These are phyloP conservation scores for Hagleromyces aurorensis DNA, from an alignment of 805 yeast species.

Conservation along the genomic window DNA sequence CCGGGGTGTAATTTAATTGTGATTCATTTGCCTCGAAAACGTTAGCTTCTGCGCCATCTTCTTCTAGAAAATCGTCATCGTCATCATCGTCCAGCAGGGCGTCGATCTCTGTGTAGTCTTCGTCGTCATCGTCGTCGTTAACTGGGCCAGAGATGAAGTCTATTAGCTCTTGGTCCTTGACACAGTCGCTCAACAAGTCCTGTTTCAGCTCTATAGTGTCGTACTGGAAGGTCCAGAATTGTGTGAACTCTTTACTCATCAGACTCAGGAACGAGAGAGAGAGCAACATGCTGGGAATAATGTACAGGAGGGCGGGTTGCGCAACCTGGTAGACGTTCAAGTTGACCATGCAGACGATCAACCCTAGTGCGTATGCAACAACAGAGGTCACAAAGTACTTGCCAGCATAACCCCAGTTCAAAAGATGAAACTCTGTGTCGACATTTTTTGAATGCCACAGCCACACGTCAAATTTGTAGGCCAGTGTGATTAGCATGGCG, in stretches of 20 bases:
- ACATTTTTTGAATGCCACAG: conserved; percentile 31
- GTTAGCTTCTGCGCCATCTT: conserved; percentile 6
- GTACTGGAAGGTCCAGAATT: conserved; percentile 35
- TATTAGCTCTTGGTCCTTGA: conserved; percentile 12
- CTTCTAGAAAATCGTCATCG: conserved; percentile 8
- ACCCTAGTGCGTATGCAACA: conserved; percentile 41
- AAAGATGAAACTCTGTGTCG: conserved; percentile 35
- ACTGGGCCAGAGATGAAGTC: conserved; percentile 1
- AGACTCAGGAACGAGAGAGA: conserved; percentile 32
- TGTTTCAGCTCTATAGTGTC: no score
- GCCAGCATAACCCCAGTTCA: conserved; percentile 30
- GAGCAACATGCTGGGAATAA: conserved; percentile 42
- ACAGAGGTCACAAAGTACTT: conserved; percentile 42
- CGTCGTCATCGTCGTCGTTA: conserved; percentile 10
- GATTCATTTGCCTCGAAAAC: conserved; percentile 1
- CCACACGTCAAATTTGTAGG: conserved; percentile 47
- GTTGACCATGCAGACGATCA: conserved; percentile 37
- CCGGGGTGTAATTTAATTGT: no score
- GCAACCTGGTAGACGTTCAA: conserved; percentile 36
- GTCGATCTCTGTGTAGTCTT: conserved; percentile 11
- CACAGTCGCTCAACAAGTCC: no score
- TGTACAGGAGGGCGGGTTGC: conserved; percentile 62
- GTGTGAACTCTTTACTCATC: conserved; percentile 35
- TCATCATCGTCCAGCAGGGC: conserved; percentile 9
- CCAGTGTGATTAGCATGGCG: conserved; percentile 43